Conservation (phyloP, 331 rosid species). For the Malus hybrid region DNA sequence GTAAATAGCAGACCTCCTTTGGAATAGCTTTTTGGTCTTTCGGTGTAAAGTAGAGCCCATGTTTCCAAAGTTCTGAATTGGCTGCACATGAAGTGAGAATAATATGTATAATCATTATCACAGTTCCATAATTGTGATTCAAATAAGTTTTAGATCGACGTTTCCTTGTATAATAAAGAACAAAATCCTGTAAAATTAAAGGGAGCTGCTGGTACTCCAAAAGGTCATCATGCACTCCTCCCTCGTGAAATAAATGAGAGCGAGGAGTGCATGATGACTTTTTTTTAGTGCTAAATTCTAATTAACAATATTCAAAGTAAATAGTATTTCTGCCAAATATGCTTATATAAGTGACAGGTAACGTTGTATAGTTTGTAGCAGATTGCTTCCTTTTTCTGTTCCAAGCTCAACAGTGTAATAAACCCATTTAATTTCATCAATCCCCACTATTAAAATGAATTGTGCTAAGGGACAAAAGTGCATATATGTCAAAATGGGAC, state of each 20-base stretch:
- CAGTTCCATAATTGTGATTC: not conserved
- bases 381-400: not conserved
- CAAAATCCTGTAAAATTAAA: not conserved
- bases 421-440: not conserved
- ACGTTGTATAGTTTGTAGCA: not conserved
- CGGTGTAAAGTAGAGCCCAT: conserved; percentile 59
- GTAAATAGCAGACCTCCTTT: conserved; percentile 55
- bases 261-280: not conserved
- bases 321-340: not conserved
- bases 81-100: conserved; percentile 45
- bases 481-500: not conserved
- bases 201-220: not conserved
- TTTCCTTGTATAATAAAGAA: not conserved
- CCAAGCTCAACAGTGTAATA: not conserved
- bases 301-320: not conserved
- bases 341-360: not conserved
- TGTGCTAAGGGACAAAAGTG: not conserved
- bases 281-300: not conserved
- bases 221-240: not conserved
- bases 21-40: conserved; percentile 45
- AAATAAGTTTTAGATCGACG: not conserved
- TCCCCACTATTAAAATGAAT: not conserved
- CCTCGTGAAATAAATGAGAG: not conserved
- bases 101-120: not conserved
- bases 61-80: conserved; percentile 53